A percentile compares a stretch with the other conserved stretches of the same genome.
Conservation (phyloP, 208 protist species). For the Trypanosoma vivax region DNA sequence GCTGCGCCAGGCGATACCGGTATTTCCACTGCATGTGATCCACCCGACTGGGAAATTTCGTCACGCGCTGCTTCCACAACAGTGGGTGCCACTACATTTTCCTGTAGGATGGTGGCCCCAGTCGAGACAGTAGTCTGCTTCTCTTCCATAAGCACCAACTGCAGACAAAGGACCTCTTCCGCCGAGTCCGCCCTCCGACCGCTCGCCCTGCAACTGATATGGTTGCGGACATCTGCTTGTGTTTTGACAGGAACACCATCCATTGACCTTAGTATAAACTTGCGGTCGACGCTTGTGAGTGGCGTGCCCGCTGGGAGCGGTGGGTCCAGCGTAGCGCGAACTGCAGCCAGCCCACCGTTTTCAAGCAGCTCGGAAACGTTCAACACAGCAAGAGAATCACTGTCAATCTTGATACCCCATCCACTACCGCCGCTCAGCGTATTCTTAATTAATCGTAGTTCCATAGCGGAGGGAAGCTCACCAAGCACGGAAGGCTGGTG, state of each 20-base stretch:
- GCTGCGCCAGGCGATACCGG: too few species aligned
- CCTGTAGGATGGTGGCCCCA: background rate
- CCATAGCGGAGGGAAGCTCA: conserved; percentile 1
- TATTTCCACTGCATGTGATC: background rate
- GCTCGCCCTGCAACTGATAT: background rate
- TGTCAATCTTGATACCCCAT: conserved; percentile 20
- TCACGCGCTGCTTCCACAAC: too few species aligned
- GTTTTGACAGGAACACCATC: conserved; percentile 6
- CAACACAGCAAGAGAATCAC: conserved; percentile 9
- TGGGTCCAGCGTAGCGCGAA: background rate
- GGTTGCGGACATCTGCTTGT: conserved; percentile 5
- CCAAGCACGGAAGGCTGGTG: background rate
- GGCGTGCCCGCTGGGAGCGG: background rate
- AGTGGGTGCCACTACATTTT: background rate
- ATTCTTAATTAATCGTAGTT: background rate
- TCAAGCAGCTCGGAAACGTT: conserved; percentile 13
- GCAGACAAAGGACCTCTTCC: background rate
- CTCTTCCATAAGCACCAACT: background rate
- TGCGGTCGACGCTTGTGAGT: conserved; percentile 1
- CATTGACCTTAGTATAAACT: conserved; percentile 11
- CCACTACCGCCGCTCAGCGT: background rate
- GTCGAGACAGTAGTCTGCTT: background rate
- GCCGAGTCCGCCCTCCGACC: background rate
- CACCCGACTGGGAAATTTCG: background rate
- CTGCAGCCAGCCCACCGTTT: background rate